Evolutionary conservation across 2,329 filamentous ascomycete genomes (phyloP), one percentile per base, ranked within the genome.

Genomic region (Aspergillus hiratsukae): DNA sequence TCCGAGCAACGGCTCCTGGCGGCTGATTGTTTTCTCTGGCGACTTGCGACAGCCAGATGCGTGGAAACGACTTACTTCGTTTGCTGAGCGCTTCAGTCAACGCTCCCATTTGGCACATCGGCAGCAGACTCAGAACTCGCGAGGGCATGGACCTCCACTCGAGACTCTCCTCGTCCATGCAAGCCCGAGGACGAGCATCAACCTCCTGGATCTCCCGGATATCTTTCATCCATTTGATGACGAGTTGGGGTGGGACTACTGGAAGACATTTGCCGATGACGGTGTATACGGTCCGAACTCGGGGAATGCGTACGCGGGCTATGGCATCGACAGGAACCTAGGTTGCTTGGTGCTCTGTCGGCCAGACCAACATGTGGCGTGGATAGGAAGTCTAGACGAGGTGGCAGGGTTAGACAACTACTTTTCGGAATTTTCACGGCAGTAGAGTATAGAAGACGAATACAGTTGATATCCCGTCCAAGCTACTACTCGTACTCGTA

Each of bases 311-410:
- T 62, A 65, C 46, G 23, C 40, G 7, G 27, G 40, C 8, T 64
- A 62, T 23, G 60, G 64, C 1, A 61, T 66, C 17, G 49, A 54
- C 19, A 41, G 48, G n/a, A 11, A 46, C 6, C 41, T 17, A 4
- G 63, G 64, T 2, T 59, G 60, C 53, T 7, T 64, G 3, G 48
- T 64, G 1, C 53, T 66, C 4, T 58, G 57, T 27, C 62, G 65
- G 5, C 65, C 64, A n/a, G 65, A 67, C 51, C 64, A 66, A 23
- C 61, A 62, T 49, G 58, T 64, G 3, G 63, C 56, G 3, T 63
- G 56, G 58, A 37, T 62, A 3, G 62, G 60, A 23, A 27, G 21
- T 4, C 2, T 64, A 3, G 60, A 60, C 8, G 55, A 61, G 3
- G 21, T 46, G 5, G 41, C 45, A 11, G 51, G 27, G 28, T 48